Conservation (phyloP, 371 early-diverging fungal species). For the Mortierella sp. region DNA sequence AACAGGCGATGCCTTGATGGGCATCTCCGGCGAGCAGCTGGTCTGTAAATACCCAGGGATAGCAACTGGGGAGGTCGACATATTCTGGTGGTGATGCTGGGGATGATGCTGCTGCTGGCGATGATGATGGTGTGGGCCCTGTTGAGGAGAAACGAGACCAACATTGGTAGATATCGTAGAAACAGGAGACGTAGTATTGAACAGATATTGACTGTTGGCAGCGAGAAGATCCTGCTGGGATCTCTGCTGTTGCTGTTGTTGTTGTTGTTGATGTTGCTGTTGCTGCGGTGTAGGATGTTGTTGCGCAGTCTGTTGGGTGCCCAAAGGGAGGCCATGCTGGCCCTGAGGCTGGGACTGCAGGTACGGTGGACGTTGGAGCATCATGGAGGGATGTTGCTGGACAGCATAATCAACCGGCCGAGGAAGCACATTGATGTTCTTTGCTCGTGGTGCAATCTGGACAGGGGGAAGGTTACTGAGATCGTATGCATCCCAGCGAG, state of each 20-base stretch:
- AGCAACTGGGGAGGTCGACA: conserved; percentile 16
- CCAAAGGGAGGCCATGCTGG: conserved; percentile 5
- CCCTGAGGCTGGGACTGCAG: conserved; percentile 22
- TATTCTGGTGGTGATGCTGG: neutral
- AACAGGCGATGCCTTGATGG: conserved; percentile 44
- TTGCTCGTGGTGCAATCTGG: conserved; percentile 35
- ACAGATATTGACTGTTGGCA: conserved; percentile 19
- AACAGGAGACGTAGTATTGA: conserved; percentile 22
- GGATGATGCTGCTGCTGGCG: no score
- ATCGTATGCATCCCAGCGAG: conserved; percentile 35
- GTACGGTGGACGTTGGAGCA: conserved; percentile 6
- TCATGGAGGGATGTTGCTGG: conserved; percentile 21
- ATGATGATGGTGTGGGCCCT: no score
- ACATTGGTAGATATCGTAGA: conserved; percentile 23
- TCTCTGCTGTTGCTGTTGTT: conserved; percentile 19
- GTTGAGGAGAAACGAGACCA: conserved; percentile 10
- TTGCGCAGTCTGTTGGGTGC: conserved; percentile 6
- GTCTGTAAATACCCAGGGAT: conserved; percentile 27
- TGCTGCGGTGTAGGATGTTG: conserved; percentile 2
- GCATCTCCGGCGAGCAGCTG: conserved; percentile 40
- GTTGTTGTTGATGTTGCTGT: conserved; percentile 27
- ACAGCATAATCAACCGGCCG: conserved; percentile 26
- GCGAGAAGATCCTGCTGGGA: conserved; percentile 5
- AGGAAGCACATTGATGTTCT: conserved; percentile 29
- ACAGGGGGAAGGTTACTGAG: conserved; percentile 39